Percentiles rank a stretch among this genome's conserved stretches.
phyloP scores from a whole-genome alignment of 169 alveolate genomes.

The Plasmodium billcollinsi region DNA sequence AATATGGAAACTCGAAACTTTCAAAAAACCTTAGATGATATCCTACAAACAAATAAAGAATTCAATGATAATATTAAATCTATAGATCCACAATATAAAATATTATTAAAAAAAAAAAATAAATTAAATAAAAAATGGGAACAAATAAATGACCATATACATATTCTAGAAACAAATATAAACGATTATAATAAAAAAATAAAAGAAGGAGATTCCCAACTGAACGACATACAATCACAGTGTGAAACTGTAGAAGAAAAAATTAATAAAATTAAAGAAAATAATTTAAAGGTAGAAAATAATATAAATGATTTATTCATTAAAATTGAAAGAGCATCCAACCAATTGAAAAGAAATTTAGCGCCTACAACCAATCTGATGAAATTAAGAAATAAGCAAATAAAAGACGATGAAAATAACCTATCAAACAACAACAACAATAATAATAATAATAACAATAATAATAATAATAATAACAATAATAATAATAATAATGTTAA shows the following conservation, averaged over 20 bases:
- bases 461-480: neutral
- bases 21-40: constrained; percentile 62
- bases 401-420: neutral
- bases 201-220: constrained; percentile 4
- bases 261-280: constrained; percentile 27
- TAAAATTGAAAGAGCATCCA: constrained; percentile 65
- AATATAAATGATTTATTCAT: constrained; percentile 35
- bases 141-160: constrained; percentile 40
- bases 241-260: constrained; percentile 34
- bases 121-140: constrained; percentile 64
- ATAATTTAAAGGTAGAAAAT: constrained; percentile 28
- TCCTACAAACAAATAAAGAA: constrained; percentile 50
- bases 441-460: neutral
- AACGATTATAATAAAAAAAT: constrained; percentile 42
- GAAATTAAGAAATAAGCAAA: neutral
- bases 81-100: constrained; percentile 63
- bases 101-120: constrained; percentile 63
- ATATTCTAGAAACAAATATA: constrained; percentile 19
- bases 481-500: neutral
- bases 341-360: constrained; percentile 29
- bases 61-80: constrained; percentile 63
- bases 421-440: neutral
- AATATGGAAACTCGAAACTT: constrained; percentile 8
- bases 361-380: neutral
- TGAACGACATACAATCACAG: constrained; percentile 7